Evolutionary conservation across 768 basidiomycete species (phyloP).

Genomic region (Phanerodontia chrysosporium): DNA sequence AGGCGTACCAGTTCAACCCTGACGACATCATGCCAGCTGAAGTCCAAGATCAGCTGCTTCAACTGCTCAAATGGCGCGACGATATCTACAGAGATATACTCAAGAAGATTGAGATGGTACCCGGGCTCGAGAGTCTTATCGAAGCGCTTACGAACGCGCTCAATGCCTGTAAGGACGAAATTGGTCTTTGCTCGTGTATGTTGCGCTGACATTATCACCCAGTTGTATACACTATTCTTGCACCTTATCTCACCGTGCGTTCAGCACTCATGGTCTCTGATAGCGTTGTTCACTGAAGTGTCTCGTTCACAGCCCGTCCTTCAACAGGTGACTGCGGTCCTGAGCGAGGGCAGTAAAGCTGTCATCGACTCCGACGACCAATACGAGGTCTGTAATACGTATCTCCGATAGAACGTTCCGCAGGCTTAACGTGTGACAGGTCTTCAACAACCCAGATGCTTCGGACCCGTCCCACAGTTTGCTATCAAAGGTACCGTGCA

Average conservation of each 20-base stretch:
- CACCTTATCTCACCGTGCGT: slow-evolving; percentile 57
- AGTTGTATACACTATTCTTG: slow-evolving; percentile 65
- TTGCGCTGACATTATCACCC: not conserved
- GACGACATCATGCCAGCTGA: slow-evolving; percentile 60
- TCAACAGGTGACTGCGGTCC: slow-evolving; percentile 48
- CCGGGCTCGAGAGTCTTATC: slow-evolving; percentile 51
- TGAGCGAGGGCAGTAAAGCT: slow-evolving; percentile 60
- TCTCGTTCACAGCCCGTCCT: slow-evolving; percentile 49
- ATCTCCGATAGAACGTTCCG: not conserved
- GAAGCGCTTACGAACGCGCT: slow-evolving; percentile 62
- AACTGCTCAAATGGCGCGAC: slow-evolving; percentile 63
- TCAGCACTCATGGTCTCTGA: not conserved
- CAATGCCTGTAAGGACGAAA: slow-evolving; percentile 52
- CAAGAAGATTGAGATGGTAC: slow-evolving; percentile 61
- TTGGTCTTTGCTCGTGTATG: not conserved
- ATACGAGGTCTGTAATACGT: slow-evolving; percentile 40
- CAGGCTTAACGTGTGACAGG: slow-evolving; percentile 29
- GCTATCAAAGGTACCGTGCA: slow-evolving; percentile 53
- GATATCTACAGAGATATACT: slow-evolving; percentile 47
- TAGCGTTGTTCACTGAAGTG: not conserved
- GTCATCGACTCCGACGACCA: slow-evolving; percentile 70
- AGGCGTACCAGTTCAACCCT: slow-evolving; percentile 62
- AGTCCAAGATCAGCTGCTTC: slow-evolving; percentile 51
- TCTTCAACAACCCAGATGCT: slow-evolving; percentile 62
- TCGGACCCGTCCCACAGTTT: slow-evolving; percentile 73